Conservation (phyloP, 225 moss, liverwort and hornwort species). For the Lunularia cruciata region DNA sequence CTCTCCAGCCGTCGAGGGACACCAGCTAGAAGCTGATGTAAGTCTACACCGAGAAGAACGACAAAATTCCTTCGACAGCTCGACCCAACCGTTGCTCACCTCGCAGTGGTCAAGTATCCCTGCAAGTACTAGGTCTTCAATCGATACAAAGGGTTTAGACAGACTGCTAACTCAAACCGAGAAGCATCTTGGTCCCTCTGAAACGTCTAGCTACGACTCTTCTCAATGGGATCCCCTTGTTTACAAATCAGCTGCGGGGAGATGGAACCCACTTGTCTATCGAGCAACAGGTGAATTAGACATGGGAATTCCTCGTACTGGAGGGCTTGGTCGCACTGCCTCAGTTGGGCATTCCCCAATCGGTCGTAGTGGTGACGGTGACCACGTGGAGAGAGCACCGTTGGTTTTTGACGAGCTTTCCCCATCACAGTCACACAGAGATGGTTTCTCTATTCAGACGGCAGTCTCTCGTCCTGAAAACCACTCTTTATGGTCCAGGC, state of each 20-base stretch:
- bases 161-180: slow-evolving; percentile 34
- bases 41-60: slow-evolving; percentile 15
- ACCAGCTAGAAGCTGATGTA: slow-evolving; percentile 9
- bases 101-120: slow-evolving; percentile 35
- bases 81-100: slow-evolving; percentile 21
- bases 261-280: slow-evolving; percentile 63
- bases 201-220: slow-evolving; percentile 38
- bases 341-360: slow-evolving; percentile 66
- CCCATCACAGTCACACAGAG: slow-evolving; percentile 65
- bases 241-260: slow-evolving; percentile 26
- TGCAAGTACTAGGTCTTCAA: slow-evolving; percentile 14
- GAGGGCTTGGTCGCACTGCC: slow-evolving; percentile 21
- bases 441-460: slow-evolving; percentile 76
- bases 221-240: slow-evolving; percentile 43
- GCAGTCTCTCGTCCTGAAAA: slow-evolving; percentile 48
- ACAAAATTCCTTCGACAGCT: slow-evolving; percentile 19
- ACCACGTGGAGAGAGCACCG: slow-evolving; percentile 57
- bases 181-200: slow-evolving; percentile 45
- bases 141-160: slow-evolving; percentile 24
- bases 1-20: slow-evolving; percentile 39
- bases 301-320: slow-evolving; percentile 22
- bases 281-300: slow-evolving; percentile 84
- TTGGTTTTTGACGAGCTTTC: slow-evolving; percentile 84
- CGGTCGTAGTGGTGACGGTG: slow-evolving; percentile 54
- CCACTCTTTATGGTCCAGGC: slow-evolving; percentile 79